Evolutionary conservation across 441 rosid species (phyloP).

Genomic region (Brassica balearica): DNA sequence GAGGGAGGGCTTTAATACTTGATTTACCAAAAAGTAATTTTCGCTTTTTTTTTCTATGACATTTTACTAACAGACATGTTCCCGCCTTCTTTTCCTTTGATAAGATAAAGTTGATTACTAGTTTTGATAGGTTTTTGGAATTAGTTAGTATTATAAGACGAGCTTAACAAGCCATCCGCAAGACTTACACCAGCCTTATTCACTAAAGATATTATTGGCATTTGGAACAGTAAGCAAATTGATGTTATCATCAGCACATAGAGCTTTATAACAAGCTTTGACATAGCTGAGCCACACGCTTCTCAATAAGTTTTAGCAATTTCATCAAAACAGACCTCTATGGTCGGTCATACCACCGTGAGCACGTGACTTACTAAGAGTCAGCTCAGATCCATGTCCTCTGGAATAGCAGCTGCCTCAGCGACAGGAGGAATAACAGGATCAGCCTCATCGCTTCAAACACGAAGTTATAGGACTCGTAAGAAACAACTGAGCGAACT

Average conservation of each 20-base stretch:
- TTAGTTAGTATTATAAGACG: not conserved
- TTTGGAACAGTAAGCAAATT: slow-evolving; percentile 51
- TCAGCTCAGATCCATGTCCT: slow-evolving; percentile 74
- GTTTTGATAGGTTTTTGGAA: not conserved
- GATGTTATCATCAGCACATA: slow-evolving; percentile 54
- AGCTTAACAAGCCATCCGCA: not conserved
- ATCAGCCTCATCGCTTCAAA: slow-evolving; percentile 19
- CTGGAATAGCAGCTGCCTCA: slow-evolving; percentile 50
- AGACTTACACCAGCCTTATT: not conserved
- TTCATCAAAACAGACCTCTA: slow-evolving; percentile 70
- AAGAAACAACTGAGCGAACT: not conserved
- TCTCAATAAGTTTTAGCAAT: slow-evolving; percentile 75
- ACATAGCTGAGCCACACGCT: slow-evolving; percentile 76
- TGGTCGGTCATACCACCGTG: slow-evolving; percentile 48
- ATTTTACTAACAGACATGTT: slow-evolving; percentile 14
- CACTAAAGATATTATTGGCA: slow-evolving; percentile 48
- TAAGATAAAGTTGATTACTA: not conserved
- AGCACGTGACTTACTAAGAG: slow-evolving; percentile 67
- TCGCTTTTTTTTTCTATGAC: not conserved
- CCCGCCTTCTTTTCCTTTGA: slow-evolving; percentile 27
- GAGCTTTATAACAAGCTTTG: slow-evolving; percentile 70
- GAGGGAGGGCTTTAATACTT: not conserved
- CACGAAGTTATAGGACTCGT: too few relatives aligned
- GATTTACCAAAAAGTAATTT: not conserved
- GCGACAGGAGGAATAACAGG: slow-evolving; percentile 41